These are phyloP conservation scores for Andalucia godoyi DNA, from an alignment of 78 protist genomes.

Conservation along the genomic window DNA sequence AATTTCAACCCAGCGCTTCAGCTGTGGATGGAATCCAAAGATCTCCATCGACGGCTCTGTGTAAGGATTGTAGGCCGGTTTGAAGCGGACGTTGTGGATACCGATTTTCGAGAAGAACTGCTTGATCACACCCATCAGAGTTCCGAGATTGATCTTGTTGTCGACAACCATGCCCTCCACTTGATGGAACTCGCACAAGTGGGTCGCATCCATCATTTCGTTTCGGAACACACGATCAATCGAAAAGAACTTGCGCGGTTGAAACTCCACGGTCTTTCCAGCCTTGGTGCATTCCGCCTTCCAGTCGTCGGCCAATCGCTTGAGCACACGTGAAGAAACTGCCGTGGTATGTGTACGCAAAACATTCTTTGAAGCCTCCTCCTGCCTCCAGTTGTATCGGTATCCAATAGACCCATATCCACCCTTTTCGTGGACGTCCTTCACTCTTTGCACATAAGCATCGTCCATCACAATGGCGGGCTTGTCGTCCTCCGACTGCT, in stretches of 20 bases:
- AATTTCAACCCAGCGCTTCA: slow-evolving; percentile 60
- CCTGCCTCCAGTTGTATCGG: slow-evolving; percentile 81
- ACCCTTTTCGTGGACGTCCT: slow-evolving; percentile 78
- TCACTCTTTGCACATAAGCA: slow-evolving; percentile 77
- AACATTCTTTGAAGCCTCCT: slow-evolving; percentile 83
- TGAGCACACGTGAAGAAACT: slow-evolving; percentile 84
- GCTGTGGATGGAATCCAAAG: slow-evolving; percentile 62
- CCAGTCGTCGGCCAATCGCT: slow-evolving; percentile 59
- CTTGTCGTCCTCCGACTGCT: too few species aligned
- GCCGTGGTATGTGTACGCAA: slow-evolving; percentile 99
- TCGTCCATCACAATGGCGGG: too few species aligned
- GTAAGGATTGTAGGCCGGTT: slow-evolving; percentile 99
- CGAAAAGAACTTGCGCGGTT: slow-evolving; percentile 84
- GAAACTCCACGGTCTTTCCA: slow-evolving; percentile 24
- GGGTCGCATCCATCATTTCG: slow-evolving; percentile 97
- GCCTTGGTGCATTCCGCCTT: neutral
- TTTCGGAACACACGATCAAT: slow-evolving; percentile 99
- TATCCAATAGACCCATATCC: slow-evolving; percentile 79
- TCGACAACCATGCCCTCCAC: slow-evolving; percentile 94
- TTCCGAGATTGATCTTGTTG: slow-evolving; percentile 64
- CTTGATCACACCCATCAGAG: slow-evolving; percentile 82
- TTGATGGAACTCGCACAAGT: slow-evolving; percentile 98
- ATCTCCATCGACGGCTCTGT: slow-evolving; percentile 99
- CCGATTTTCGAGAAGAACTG: slow-evolving; percentile 76
- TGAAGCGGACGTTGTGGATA: slow-evolving; percentile 72